Percentiles rank a stretch among this genome's conserved stretches.
Conservation (phyloP, 371 early-diverging fungal species). For the Mortierella polycephala region DNA sequence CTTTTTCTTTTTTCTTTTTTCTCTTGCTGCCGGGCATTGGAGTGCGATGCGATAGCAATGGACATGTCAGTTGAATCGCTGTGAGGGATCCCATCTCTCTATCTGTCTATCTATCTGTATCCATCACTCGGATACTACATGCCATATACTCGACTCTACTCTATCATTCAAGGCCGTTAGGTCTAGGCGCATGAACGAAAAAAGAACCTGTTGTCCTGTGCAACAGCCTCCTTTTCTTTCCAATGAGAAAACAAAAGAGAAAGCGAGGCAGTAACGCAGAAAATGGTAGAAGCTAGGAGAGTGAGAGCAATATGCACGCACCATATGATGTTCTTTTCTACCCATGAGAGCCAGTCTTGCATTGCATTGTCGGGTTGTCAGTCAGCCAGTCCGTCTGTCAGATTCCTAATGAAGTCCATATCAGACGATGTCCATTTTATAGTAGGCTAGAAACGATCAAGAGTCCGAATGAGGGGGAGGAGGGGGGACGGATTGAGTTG, state of each 20-base stretch:
- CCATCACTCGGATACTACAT: no score
- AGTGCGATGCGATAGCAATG: no score
- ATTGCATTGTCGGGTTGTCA: not conserved
- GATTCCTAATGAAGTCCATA: no score
- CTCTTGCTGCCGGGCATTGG: no score
- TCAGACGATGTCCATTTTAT: no score
- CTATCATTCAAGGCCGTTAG: no score
- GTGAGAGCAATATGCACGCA: slow-evolving; percentile 2
- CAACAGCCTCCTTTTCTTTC: not conserved
- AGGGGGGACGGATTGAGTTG: not conserved
- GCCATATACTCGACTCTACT: no score
- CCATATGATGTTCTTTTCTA: not conserved
- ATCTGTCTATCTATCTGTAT: no score
- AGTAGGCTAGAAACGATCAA: no score
- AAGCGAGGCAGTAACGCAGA: not conserved
- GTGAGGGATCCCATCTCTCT: no score
- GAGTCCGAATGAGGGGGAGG: not conserved
- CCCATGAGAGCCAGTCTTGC: not conserved
- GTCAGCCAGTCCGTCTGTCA: not conserved
- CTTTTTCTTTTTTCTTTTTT: no score
- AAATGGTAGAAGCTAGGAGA: not conserved
- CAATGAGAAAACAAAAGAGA: not conserved
- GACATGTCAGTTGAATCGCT: no score
- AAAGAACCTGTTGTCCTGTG: not conserved
- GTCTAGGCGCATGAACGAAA: not conserved